Evolutionary conservation across 1,139 yeast genomes (phyloP), one percentile per base, ranked within the genome.

Genomic region (Pichia sp.): DNA sequence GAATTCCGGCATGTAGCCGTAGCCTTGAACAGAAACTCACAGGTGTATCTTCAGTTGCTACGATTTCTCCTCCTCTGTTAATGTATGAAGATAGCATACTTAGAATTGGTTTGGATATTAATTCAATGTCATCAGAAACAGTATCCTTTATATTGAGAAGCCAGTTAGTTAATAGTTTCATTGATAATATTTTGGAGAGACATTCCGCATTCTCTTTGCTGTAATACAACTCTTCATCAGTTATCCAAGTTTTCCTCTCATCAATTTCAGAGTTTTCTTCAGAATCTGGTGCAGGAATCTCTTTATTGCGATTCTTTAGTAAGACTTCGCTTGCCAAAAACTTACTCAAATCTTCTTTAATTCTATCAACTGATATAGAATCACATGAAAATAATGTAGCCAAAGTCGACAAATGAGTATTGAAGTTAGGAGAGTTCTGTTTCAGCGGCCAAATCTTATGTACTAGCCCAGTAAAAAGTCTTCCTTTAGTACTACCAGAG

Each of bases 1-100:
- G 77, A 46, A 79, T 65, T 0, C 96, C 96, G 0, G 96, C 93
- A 31, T 74, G 76, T 8, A 87, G 72, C 59, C 96, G 76, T 45
- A 90, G 70, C 59, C 82, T 79, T 59, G 83, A 77, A 62, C 84
- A 85, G 63, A 74, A 83, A 32, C 71, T 69, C 41, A 70, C 72
- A 7, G 96, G 96, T 0, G 96, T 87, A 4, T 76, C 63, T 47
- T 74, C 74, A 30, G 76, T 75, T 31, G 79, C 75, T 2, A 85
- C 80, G 31, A 90, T 78, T 64, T 90, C 97, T n/a, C 97, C 97
- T 49, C 87, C 87, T 66, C 86, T 86, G 2, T 84, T 81, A 49
- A 90, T 80, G 38, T 87, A 72, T 1, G 92, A 81, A 45, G 80
- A 74, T 46, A 90, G 74, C 44, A 89, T 71, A 61, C 86, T 87